Evolutionary conservation across 768 basidiomycete genomes (phyloP).

Genomic region (Psilocybe subaeruginosa): DNA sequence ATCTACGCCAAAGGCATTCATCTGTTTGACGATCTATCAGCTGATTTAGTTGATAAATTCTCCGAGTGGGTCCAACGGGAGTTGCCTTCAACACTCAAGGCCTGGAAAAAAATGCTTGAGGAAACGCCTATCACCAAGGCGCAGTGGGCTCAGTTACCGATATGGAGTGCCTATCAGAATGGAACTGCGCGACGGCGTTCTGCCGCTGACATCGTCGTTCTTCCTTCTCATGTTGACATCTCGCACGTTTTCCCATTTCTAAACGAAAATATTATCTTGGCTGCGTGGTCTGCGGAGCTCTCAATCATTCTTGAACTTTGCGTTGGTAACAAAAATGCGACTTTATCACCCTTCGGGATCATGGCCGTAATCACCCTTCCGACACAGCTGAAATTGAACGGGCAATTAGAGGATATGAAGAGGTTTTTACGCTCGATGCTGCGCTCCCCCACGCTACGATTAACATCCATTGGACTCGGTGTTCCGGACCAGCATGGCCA

Average conservation of each 20-base stretch:
- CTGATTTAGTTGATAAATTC: neutral
- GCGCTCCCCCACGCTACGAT: neutral
- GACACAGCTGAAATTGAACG: neutral
- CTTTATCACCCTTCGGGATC: neutral
- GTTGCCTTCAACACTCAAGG: neutral
- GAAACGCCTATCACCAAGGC: neutral
- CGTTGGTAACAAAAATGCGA: too few relatives aligned
- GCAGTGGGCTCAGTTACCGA: neutral
- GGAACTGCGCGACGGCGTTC: neutral
- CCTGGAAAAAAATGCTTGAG: neutral
- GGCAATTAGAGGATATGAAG: neutral
- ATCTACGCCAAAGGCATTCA: neutral
- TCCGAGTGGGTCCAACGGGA: neutral
- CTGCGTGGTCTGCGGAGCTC: neutral
- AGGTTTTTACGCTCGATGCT: neutral
- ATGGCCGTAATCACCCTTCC: conserved; percentile 1
- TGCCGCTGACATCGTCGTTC: neutral
- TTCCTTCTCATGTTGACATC: conserved; percentile 4
- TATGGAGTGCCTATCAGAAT: conserved; percentile 9
- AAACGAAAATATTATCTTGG: neutral
- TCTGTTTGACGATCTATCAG: neutral
- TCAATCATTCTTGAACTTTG: neutral
- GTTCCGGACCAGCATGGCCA: conserved; percentile 10
- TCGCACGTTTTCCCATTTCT: conserved; percentile 5
- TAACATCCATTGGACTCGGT: neutral